Base-by-base conservation (phyloP, 2,329 filamentous ascomycete species). In the Epichloe sp. region DNA sequence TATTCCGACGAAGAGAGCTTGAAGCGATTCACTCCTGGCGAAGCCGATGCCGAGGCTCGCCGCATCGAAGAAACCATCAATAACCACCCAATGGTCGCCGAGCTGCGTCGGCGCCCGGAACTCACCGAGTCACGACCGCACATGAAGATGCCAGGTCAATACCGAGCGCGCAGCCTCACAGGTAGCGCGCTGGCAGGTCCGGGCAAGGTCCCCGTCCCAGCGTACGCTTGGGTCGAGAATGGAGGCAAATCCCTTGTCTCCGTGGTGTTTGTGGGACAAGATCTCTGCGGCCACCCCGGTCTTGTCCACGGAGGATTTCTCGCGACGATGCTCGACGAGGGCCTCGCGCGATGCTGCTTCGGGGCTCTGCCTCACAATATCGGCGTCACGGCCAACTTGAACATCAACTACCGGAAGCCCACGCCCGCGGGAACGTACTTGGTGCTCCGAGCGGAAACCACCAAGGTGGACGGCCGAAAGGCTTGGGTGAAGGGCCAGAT, bases 321-420 rank as follows among this genome's bases (percentile, higher is more conserved):
- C 52, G 91, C 91, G n/a, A 96, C 91, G 12, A 77, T 97, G 64
- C 72, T 97, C 49, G 91, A 97, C 63, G 91, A 97, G 67, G 88
- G 88, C 0, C 72, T 97, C 43, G 91, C 86, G 35, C 77, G 88
- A 50, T 94, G 88, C 67, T 94, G 87, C 63, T 95, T 97, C 68
- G 82, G 81, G 5, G 88, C 88, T 23, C 73, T 97, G 62, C 91
- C 91, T 34, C 88, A 91, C 63, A 86, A 88, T 58, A 79, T 93
- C 56, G 83, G 84, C 54, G 77, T 96, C 65, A 97, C 93, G 41
- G 93, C 91, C 48, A 91, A 83, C 62, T 71, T 98, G 59, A 89
- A 78, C 58, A 72, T 86, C 58, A 83, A 94, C 67, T 98, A 96
- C 69, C 82, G 85, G 59, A 81, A 80, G 54, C 93, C 93, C 4